Conservation (phyloP, 257 asterid genomes). For the Lantana camara region DNA sequence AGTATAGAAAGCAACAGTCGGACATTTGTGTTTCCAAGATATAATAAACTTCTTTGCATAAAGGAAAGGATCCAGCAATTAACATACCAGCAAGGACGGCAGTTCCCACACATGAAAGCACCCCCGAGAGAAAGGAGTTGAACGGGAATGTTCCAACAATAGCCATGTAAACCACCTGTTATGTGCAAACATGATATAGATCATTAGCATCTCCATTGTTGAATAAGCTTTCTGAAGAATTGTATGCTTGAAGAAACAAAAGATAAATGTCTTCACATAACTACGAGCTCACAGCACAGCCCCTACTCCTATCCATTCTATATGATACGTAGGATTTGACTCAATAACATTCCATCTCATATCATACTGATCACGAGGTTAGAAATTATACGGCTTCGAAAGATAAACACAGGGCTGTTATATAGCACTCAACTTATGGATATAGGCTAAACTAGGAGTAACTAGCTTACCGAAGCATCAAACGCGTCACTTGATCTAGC, state of each 20-base stretch:
- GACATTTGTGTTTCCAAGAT: neutral
- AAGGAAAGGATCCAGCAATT: neutral
- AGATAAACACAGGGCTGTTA: neutral
- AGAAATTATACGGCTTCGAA: neutral
- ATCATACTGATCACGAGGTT: neutral
- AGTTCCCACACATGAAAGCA: conserved; percentile 94
- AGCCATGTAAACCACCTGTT: conserved; percentile 88
- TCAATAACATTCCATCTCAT: too few relatives aligned
- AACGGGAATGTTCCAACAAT: conserved; percentile 92
- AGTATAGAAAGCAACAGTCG: neutral
- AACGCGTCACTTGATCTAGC: neutral
- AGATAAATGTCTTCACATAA: neutral
- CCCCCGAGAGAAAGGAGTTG: conserved; percentile 96
- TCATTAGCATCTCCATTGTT: conserved; percentile 5
- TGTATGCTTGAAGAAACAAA: neutral
- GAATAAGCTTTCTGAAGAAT: neutral
- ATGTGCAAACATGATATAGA: conserved; percentile 17
- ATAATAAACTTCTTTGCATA: neutral
- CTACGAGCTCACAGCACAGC: conserved; percentile 9
- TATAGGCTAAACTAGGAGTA: neutral
- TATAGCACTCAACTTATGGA: neutral
- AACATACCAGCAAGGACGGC: conserved; percentile 76
- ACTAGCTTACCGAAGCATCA: neutral
- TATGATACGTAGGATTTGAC: too few relatives aligned
- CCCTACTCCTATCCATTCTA: neutral